Evolutionary conservation across 2,329 filamentous ascomycete genomes (phyloP).

Genomic region (Ceratocystis albifundus): DNA sequence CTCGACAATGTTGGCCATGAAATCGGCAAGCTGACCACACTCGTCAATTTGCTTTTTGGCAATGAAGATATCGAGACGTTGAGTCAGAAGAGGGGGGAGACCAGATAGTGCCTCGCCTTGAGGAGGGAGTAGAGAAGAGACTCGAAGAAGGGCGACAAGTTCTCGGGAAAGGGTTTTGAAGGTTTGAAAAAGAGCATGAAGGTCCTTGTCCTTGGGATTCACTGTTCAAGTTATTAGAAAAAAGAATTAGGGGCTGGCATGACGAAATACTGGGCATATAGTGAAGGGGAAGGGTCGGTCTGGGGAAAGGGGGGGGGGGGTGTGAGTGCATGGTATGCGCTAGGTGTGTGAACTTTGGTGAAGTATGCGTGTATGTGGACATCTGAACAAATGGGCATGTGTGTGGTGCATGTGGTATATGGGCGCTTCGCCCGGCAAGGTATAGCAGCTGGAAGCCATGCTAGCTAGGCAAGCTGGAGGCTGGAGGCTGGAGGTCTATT

Average conservation of each 20-base stretch:
- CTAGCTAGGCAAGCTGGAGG: neutral
- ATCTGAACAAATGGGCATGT: neutral
- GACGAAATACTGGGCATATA: constrained; percentile 4
- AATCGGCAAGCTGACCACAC: constrained; percentile 79
- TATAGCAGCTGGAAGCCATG: constrained; percentile 3
- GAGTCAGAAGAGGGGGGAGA: constrained; percentile 72
- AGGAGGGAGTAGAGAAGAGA: constrained; percentile 73
- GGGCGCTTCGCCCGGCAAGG: constrained; percentile 1
- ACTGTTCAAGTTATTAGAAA: constrained; percentile 22
- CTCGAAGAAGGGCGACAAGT: constrained; percentile 68
- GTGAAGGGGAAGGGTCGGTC: constrained; percentile 2
- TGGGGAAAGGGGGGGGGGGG: neutral
- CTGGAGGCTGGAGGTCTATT: constrained; percentile 8
- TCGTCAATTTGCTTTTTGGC: constrained; percentile 68
- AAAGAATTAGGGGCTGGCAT: constrained; percentile 17
- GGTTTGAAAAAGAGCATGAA: constrained; percentile 61
- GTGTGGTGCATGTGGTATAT: neutral
- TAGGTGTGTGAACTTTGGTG: constrained; percentile 8
- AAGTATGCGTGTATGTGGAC: neutral
- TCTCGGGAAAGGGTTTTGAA: constrained; percentile 79
- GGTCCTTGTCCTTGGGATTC: constrained; percentile 41
- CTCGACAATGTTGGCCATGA: constrained; percentile 89
- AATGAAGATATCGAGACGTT: constrained; percentile 79
- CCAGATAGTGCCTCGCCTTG: constrained; percentile 51
- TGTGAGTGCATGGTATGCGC: neutral